Evolutionary conservation across 768 basidiomycete species (phyloP), one percentile per base, ranked within the genome.

Genomic region (Russula virescens): DNA sequence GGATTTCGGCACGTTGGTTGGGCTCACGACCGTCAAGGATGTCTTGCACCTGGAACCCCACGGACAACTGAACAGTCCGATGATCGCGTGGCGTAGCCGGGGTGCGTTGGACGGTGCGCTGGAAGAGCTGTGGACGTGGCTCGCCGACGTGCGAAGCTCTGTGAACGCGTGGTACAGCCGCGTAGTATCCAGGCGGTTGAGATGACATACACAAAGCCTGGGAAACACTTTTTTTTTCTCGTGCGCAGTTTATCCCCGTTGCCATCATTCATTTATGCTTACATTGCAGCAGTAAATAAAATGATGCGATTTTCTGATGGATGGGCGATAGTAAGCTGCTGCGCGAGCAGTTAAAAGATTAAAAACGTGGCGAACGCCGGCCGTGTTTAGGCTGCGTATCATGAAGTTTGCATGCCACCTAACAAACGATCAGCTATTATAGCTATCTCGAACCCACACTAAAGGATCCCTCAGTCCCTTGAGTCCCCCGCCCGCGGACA

Each of bases 1-100:
- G 71, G 84, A 92, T 61, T 84, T 88, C 69, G 96, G 96, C 11
- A 74, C 77, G 38, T 79, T 99, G 13, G 83, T 80, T 10, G 97
- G 97, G 1, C 77, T 99, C 31, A 86, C 98, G 40, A 98, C 95
- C 0, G 91, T 98, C 51, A 99, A 99, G 72, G 97, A 99, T 69
- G 93, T 98, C 4, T 76, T 99, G 18, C 87, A 87, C 56, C 93
- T 95, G 70, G 96, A 61, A 34, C 61, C 67, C 31, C 54, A 57
- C 49, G 67, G 54, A 7, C 58, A 60, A 48, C 52, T 63, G 11
- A 58, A 66, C 21, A 66, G 61, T 43, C 65, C 67, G 16, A 60
- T 60, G 21, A 55, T 59, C 53, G 57, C 61, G 5, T 68, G 64
- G 67, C 53, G 61, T 16, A 61, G 55, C 21, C 54, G 57, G n/a